Conservation (phyloP, 257 asterid genomes). For the Penstemon barbatus region DNA sequence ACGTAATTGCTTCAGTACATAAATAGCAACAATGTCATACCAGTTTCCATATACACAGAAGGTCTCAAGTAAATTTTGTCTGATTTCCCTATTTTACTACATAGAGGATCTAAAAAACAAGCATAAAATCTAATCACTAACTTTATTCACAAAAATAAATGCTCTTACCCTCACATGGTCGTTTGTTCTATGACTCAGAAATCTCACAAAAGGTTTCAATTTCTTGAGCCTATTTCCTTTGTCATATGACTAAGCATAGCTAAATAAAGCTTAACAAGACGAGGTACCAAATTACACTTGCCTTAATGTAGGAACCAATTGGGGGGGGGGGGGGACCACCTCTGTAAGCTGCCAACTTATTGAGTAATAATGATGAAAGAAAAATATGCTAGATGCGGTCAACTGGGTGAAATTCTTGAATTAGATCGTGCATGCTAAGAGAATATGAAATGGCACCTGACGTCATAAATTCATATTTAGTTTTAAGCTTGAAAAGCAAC, state of each 20-base stretch:
- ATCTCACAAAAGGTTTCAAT: slow-evolving; percentile 5
- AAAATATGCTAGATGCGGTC: too few species aligned
- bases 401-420: too few species aligned
- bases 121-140: neutral
- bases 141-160: neutral
- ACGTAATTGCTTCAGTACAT: neutral
- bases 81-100: neutral
- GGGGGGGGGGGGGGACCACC: too few species aligned
- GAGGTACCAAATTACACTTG: slow-evolving; percentile 9
- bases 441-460: neutral
- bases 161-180: slow-evolving; percentile 1
- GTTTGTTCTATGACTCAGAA: slow-evolving; percentile 2
- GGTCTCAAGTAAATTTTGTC: neutral
- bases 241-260: slow-evolving; percentile 13
- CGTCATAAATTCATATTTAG: neutral
- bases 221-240: slow-evolving; percentile 6
- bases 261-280: neutral
- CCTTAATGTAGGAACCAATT: neutral
- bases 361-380: neutral
- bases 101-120: too few species aligned
- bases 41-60: neutral
- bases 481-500: slow-evolving; percentile 10
- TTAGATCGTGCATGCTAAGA: neutral
- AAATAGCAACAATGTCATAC: slow-evolving; percentile 22
- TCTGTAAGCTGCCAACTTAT: neutral